Conservation (phyloP, 768 basidiomycete species). For the Crepidotus variabilis region DNA sequence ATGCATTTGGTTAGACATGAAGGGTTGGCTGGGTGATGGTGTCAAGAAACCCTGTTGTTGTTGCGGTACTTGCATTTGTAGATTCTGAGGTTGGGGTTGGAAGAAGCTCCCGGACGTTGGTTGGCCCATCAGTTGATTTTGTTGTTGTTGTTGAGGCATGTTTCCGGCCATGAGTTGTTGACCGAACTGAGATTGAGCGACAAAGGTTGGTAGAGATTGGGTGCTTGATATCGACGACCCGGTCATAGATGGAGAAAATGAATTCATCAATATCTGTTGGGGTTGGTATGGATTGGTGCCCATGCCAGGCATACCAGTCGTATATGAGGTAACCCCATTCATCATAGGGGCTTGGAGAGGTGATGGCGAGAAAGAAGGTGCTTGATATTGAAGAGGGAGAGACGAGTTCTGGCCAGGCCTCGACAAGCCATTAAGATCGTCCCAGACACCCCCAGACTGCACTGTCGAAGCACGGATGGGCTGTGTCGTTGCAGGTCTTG, state of each 20-base stretch:
- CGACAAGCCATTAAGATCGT: conserved; percentile 51
- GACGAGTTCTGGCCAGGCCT: conserved; percentile 41
- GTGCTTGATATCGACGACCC: conserved; percentile 5
- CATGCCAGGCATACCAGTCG: conserved; percentile 13
- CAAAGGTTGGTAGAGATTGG: conserved; percentile 15
- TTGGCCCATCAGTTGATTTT: conserved; percentile 8
- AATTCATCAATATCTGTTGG: conserved; percentile 17
- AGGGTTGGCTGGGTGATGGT: conserved; percentile 22
- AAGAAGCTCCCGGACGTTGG: conserved; percentile 10
- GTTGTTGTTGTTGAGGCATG: conserved; percentile 4
- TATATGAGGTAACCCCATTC: conserved; percentile 16
- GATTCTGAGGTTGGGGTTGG: conserved; percentile 16
- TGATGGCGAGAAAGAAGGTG: conserved; percentile 5
- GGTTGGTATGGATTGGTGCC: conserved; percentile 27
- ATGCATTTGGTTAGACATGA: conserved; percentile 23
- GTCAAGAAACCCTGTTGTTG: conserved; percentile 21
- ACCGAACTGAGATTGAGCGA: conserved; percentile 21
- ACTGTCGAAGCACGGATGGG: background rate
- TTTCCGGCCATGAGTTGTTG: conserved; percentile 11
- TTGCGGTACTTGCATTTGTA: conserved; percentile 22
- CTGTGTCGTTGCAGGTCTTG: background rate
- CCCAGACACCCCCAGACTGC: conserved; percentile 44
- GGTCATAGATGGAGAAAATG: conserved; percentile 18
- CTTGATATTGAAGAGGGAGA: conserved; percentile 45
- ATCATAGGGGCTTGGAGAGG: conserved; percentile 7